Base-by-base conservation (phyloP, 2,329 filamentous ascomycete species). In the Colletotrichum lindemuthianum region DNA sequence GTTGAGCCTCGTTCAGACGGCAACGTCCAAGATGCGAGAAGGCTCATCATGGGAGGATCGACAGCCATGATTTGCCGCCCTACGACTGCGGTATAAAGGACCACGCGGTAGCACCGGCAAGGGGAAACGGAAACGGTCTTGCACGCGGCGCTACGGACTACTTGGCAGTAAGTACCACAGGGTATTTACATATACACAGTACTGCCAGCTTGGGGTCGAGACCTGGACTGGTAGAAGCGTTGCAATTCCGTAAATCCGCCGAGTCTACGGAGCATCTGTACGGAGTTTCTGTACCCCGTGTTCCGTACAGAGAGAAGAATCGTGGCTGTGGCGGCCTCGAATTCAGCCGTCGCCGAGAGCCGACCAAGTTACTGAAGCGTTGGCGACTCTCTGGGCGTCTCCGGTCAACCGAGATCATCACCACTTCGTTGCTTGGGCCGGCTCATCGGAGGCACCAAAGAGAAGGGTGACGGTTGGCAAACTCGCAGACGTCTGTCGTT, bases 361-460 rank as follows among this genome's bases (percentile, higher is more conserved):
- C 37, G 34, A 32, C 37, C 47, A 37, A 34, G 15, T 15, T 24
- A 5, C 24, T 24, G 24, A 24, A 24, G 8, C 34, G 36, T 52
- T 48, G 15, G 51, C 58, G 34, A 56, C 47, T 41, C 51, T 44
- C 24, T 60, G 40, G 58, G 51, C 43, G 61, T 61, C 40, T 65
- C 58, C 58, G 36, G 58, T 56, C 58, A 61, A 65, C 47, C 58
- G 61, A 56, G 36, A 41, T 61, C 50, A 40, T 48, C 57, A 50
- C 39, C 13, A 16, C 41, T 24, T n/a, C 50, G 24, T 32, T 53
- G 24, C 12, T 33, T 12, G 12, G 5, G 12, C 52, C n/a, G 24
- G 24, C 24, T 24, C 24, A 24, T 24, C 24, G 24, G 24, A 2
- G 24, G 4, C 24, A 24, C 24, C 24, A 51, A 33, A 39, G 37